Evolutionary conservation across 1,284 basidiomycete genomes (phyloP), one percentile per base, ranked within the genome.

Genomic region (Trichosporon ovoides): DNA sequence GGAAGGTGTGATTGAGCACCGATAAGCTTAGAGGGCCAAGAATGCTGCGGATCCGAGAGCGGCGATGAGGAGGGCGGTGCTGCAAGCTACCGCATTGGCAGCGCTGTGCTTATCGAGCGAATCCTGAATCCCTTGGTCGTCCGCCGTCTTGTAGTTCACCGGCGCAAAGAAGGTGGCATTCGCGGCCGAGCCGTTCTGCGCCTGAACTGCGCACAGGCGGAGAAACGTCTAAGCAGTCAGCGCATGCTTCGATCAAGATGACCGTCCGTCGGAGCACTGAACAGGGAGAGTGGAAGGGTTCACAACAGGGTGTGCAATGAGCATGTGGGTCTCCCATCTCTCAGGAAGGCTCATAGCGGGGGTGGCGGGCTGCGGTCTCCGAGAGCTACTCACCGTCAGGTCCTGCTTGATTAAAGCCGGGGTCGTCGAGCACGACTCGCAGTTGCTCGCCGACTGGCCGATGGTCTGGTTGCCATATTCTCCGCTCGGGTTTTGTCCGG

Each of bases 381-480:
- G n/a, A n/a, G n/a, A 1, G 14, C 16, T 38, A 70, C 71, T 64
- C 58, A 75, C 73, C 13, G 59, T 53, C 4, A 74, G 57, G 51
- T 75, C 67, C 2, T 50, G 38, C 54, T 68, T 61, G 53, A 75
- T 66, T 7, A 56, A 40, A 14, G 20, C 33, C 0, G 70, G 69
- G 2, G 73, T 74, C 7, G 66, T 62, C 7, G 38, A n/a, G 58
- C 73, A 74, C 18, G 64, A 62, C 57, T 67, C 48, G 60, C 73
- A 75, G 9, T 68, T 58, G 20, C 68, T 61, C 1, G 60, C 64
- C 3, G 64, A 58, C n/a, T 55, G 19, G 18, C 20, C 34, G 33
- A 69, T 63, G 11, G 67, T 63, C 2, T 58, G 58, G 50, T 67
- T 66, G 9, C 68, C 70, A 7, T 65, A 51, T 24, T 54, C 58